Percentiles rank a stretch among this genome's conserved stretches.
Evolutionary conservation across 208 protist species (phyloP).

Genomic region (Leishmania arabica): DNA sequence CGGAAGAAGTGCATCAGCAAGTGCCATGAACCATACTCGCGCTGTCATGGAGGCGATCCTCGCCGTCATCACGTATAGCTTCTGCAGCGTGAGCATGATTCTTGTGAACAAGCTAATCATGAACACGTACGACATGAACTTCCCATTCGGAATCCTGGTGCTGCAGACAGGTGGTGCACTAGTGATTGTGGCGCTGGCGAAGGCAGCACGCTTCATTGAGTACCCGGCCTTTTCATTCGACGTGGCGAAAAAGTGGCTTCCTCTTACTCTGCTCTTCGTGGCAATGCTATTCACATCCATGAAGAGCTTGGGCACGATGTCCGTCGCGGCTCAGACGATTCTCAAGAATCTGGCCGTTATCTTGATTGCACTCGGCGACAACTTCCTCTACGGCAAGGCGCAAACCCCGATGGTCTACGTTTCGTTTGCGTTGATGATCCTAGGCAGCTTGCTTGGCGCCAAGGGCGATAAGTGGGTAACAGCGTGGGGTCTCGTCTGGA

Average conservation of each 20-base stretch:
- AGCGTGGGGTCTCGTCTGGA: constrained; percentile 78
- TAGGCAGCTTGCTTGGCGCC: constrained; percentile 62
- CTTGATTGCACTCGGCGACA: constrained; percentile 81
- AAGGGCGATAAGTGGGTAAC: constrained; percentile 83
- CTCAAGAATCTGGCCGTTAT: constrained; percentile 86
- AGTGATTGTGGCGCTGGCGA: constrained; percentile 55
- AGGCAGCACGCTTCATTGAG: constrained; percentile 38
- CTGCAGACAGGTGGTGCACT: constrained; percentile 75
- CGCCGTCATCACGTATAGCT: constrained; percentile 68
- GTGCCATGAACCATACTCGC: not conserved
- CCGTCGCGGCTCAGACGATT: constrained; percentile 84
- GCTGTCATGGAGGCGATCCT: constrained; percentile 19
- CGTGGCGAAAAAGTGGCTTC: constrained; percentile 66
- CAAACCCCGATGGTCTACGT: constrained; percentile 53
- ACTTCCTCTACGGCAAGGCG: constrained; percentile 58
- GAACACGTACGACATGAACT: constrained; percentile 65
- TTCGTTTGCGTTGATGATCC: constrained; percentile 61
- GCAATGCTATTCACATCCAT: constrained; percentile 87
- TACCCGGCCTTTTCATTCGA: constrained; percentile 63
- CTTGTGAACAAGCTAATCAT: constrained; percentile 88
- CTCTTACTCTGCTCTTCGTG: constrained; percentile 79
- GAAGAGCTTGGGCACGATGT: constrained; percentile 82
- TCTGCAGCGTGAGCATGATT: constrained; percentile 86
- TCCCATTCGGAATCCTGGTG: constrained; percentile 69
- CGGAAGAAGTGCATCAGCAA: not conserved